These are phyloP conservation scores for Hypoxylon sp. DNA, from an alignment of 2,329 filamentous ascomycete genomes.

Conservation along the genomic window DNA sequence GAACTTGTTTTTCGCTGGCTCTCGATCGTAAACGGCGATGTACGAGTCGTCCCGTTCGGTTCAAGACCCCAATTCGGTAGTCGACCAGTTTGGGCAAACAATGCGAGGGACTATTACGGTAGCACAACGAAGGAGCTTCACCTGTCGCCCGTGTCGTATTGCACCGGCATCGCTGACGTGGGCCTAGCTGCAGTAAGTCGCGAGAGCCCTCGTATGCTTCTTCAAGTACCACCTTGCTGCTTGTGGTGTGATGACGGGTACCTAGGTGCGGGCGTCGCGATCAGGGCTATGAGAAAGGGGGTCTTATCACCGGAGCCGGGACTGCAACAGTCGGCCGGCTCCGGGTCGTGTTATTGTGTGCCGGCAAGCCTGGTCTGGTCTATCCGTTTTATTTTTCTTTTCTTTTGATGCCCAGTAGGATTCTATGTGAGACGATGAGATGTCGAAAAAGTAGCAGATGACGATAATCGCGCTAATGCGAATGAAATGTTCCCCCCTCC, in stretches of 20 bases:
- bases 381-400: too few relatives aligned
- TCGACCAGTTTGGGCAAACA: slow-evolving; percentile 20
- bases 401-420: slow-evolving; percentile 8
- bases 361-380: not conserved
- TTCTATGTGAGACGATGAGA: not conserved
- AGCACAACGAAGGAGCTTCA: slow-evolving; percentile 14
- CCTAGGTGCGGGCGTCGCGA: slow-evolving; percentile 1
- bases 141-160: not conserved
- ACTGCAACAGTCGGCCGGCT: slow-evolving; percentile 3
- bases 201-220: slow-evolving; percentile 17
- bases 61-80: slow-evolving; percentile 27
- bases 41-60: slow-evolving; percentile 24
- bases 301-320: slow-evolving; percentile 9
- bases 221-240: not conserved
- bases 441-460: slow-evolving; percentile 11
- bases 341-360: slow-evolving; percentile 10
- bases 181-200: slow-evolving; percentile 4
- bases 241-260: slow-evolving; percentile 10
- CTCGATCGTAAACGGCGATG: slow-evolving; percentile 12
- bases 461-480: slow-evolving; percentile 18
- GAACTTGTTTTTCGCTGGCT: not conserved
- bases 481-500: not conserved
- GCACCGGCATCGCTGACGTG: slow-evolving; percentile 7
- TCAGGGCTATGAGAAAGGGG: not conserved
- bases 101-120: slow-evolving; percentile 30